Percentiles rank a stretch among this genome's conserved stretches.
Conservation (phyloP, 2,329 filamentous ascomycete genomes). For the Hypoxylon sp. region DNA sequence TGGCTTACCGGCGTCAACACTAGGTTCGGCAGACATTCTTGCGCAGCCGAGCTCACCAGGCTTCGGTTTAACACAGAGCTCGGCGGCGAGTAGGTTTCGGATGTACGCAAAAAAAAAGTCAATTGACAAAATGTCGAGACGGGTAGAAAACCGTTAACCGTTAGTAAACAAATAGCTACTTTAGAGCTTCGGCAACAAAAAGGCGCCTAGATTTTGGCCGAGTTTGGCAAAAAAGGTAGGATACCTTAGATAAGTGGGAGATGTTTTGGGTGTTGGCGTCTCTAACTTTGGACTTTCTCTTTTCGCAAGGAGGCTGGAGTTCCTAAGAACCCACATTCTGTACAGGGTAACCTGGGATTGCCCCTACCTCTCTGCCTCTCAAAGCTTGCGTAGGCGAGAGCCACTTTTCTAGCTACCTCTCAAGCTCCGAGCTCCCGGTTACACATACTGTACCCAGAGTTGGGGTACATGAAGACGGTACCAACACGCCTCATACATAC, state of each 20-base stretch:
- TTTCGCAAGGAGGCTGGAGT: conserved; percentile 45
- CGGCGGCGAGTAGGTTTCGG: conserved; percentile 41
- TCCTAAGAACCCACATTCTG: neutral
- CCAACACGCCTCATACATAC: conserved; percentile 4
- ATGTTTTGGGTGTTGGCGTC: conserved; percentile 44
- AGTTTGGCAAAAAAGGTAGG: conserved; percentile 29
- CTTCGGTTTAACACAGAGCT: conserved; percentile 47
- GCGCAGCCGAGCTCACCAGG: conserved; percentile 50
- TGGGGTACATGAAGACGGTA: conserved; percentile 12
- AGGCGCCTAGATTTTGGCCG: conserved; percentile 18
- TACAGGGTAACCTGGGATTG: conserved; percentile 33
- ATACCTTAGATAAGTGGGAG: conserved; percentile 28
- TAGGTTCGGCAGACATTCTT: conserved; percentile 54
- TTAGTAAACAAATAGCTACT: conserved; percentile 19
- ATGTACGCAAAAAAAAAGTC: conserved; percentile 34
- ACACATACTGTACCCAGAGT: conserved; percentile 21
- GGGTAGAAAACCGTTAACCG: conserved; percentile 9
- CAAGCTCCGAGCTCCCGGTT: conserved; percentile 42
- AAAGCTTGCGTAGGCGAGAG: conserved; percentile 33
- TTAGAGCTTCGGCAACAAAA: conserved; percentile 34
- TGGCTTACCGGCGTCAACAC: conserved; percentile 44
- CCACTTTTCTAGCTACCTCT: conserved; percentile 42
- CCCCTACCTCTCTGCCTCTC: conserved; percentile 15
- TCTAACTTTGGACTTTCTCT: conserved; percentile 37
- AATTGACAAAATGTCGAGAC: conserved; percentile 33